Evolutionary conservation across 768 basidiomycete species (phyloP).

Genomic region (Chlorophyllum brunneum): DNA sequence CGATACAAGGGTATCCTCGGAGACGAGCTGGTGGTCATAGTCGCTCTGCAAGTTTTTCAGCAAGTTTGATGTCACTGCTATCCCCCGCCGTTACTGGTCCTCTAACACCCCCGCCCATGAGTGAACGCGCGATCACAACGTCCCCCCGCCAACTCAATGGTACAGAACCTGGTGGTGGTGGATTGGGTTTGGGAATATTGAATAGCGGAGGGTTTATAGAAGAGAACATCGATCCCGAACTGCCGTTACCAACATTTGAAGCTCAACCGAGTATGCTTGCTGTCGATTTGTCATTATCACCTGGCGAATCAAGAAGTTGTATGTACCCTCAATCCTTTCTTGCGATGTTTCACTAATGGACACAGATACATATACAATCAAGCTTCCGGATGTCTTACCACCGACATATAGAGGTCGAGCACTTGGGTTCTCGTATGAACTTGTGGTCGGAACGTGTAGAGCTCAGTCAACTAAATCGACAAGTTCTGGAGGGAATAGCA

Average conservation of each 20-base stretch:
- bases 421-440: slow-evolving; percentile 83
- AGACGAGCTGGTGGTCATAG: background rate
- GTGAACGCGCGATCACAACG: slow-evolving; percentile 1
- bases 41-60: slow-evolving; percentile 10
- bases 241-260: slow-evolving; percentile 80
- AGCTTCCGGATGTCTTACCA: slow-evolving; percentile 76
- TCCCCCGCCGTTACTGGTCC: background rate
- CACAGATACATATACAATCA: slow-evolving; percentile 76
- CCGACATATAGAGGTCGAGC: slow-evolving; percentile 88
- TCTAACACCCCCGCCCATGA: background rate
- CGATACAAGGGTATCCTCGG: background rate
- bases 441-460: slow-evolving; percentile 85
- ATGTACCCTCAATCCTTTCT: slow-evolving; percentile 27
- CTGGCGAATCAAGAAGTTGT: slow-evolving; percentile 88
- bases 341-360: slow-evolving; percentile 2
- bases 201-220: slow-evolving; percentile 8
- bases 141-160: background rate
- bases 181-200: slow-evolving; percentile 19
- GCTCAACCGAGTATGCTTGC: slow-evolving; percentile 85
- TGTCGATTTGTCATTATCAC: slow-evolving; percentile 75
- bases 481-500: slow-evolving; percentile 41
- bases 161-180: slow-evolving; percentile 13
- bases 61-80: slow-evolving; percentile 12
- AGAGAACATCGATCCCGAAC: slow-evolving; percentile 49
- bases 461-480: slow-evolving; percentile 31